A percentile compares a stretch with the other conserved stretches of the same genome.
These are phyloP conservation scores for Phlegmacium glaucopus DNA, from an alignment of 768 basidiomycete genomes.

Conservation along the genomic window DNA sequence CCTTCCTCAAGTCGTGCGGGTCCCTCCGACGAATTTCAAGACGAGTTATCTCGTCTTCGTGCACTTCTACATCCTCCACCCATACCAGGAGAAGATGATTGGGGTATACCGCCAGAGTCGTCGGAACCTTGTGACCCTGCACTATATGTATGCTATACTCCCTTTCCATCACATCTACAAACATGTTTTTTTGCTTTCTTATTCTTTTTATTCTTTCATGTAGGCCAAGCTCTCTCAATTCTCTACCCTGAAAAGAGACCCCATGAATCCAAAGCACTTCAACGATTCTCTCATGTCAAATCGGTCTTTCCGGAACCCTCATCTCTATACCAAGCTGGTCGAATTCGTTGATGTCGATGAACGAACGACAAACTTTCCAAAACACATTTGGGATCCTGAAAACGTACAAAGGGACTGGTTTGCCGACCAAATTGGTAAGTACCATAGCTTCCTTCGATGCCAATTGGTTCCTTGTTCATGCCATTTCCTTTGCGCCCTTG, in stretches of 20 bases:
- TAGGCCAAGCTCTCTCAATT: conserved; percentile 85
- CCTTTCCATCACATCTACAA: not conserved
- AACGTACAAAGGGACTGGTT: conserved; percentile 67
- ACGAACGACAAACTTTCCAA: conserved; percentile 78
- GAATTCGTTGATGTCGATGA: conserved; percentile 94
- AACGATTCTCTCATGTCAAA: conserved; percentile 94
- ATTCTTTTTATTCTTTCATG: not conserved
- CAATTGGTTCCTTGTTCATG: conserved; percentile 15
- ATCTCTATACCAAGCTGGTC: conserved; percentile 93
- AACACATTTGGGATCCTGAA: conserved; percentile 68
- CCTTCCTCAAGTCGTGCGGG: conserved; percentile 3
- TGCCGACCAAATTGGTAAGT: conserved; percentile 76
- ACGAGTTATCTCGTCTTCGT: conserved; percentile 55
- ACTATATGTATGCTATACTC: conserved; percentile 45
- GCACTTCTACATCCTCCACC: conserved; percentile 57
- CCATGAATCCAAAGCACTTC: conserved; percentile 75
- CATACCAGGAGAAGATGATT: conserved; percentile 63
- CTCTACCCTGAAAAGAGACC: conserved; percentile 62
- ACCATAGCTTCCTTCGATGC: conserved; percentile 8
- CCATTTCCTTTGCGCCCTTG: conserved; percentile 14
- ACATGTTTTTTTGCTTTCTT: not conserved
- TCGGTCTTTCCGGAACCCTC: conserved; percentile 92
- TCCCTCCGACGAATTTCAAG: conserved; percentile 23
- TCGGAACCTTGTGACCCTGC: conserved; percentile 55
- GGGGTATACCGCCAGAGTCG: conserved; percentile 71